Base-by-base conservation (phyloP, 371 early-diverging fungal species). In the Lichtheimia hyalospora region DNA sequence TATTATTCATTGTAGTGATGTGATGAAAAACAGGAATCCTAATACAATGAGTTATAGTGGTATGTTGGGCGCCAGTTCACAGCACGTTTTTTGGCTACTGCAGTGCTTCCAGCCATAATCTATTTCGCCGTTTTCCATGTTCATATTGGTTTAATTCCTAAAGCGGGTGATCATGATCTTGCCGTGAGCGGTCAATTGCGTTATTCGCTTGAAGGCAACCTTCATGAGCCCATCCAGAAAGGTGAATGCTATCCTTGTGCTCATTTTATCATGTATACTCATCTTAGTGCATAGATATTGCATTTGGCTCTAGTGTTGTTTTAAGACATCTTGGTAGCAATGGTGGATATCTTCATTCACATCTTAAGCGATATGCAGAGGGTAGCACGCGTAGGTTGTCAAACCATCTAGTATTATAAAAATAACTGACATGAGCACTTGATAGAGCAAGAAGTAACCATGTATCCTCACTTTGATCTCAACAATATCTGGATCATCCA, bases 401-500 rank as follows among this genome's bases (percentile, higher is more conserved):
- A 54, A 3, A 24, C 43, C 27, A 51, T 21, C 48, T 4, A 3
- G 16, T 20, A 21, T 5, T 5, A 21, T 25, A 40, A 40, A 16
- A 20, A 4, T 40, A 5, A 23, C 25, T 27, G 18, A 54, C 20
- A 25, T 16, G 18, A 5, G 5, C 27, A 49, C 18, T 42, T 49
- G 18, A 5, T 43, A 87, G 86, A 97, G 55, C 98, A 98, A 84
- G 95, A 96, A 77, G 86, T 98, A 7, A 95, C 96, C 3, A 75
- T 91, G 10, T 98, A 98, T 71, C 89, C 92, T 14, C 92, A 90
- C 73, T 79, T 82, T 7, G 97, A 97, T 68, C 54, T 73, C 20
- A 97, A 97, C 83, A 96, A 96, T 74, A 39, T 85, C 7, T 98
- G 96, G 96, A 70, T 77, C 7, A 76, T 93, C 53, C 69, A 75